Conservation (phyloP, 805 yeast genomes). For the Lachancea meyersii region DNA sequence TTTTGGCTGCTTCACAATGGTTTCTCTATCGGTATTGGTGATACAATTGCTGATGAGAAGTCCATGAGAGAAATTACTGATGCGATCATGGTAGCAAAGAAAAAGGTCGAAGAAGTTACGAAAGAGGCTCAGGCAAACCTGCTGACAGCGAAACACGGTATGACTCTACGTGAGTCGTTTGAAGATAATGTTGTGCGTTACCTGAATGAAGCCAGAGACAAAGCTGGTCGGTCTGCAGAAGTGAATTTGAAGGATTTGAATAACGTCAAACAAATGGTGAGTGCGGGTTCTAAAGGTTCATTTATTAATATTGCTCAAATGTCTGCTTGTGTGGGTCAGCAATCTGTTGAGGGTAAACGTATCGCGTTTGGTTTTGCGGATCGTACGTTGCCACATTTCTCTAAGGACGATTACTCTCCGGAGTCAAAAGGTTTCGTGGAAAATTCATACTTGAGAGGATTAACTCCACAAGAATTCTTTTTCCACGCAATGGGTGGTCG, state of each 20-base stretch:
- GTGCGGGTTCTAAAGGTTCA: constrained; percentile 98
- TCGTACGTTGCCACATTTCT: constrained; percentile 94
- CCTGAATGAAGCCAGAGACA: constrained; percentile 96
- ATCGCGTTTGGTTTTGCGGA: constrained; percentile 96
- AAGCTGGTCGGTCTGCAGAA: constrained; percentile 98
- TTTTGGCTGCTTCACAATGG: constrained; percentile 96
- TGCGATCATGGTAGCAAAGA: constrained; percentile 88
- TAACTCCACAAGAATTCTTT: constrained; percentile 97
- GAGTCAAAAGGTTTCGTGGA: constrained; percentile 98
- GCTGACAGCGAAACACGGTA: constrained; percentile 96
- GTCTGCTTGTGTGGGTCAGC: constrained; percentile 99
- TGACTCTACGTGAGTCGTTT: constrained; percentile 97
- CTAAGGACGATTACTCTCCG: constrained; percentile 97
- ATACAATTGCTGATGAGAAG: constrained; percentile 95
- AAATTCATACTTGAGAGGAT: constrained; percentile 92
- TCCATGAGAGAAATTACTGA: constrained; percentile 92
- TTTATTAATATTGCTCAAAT: constrained; percentile 97
- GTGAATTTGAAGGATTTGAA: constrained; percentile 88
- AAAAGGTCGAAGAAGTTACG: constrained; percentile 89
- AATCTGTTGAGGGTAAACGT: constrained; percentile 99
- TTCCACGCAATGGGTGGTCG: constrained; percentile 99
- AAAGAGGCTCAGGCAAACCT: constrained; percentile 84
- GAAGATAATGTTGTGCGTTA: constrained; percentile 95
- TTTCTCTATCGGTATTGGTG: constrained; percentile 99
- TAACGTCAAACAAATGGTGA: constrained; percentile 98